These are phyloP conservation scores for Periconia sp. DNA, from an alignment of 2,329 filamentous ascomycete species.

Conservation along the genomic window DNA sequence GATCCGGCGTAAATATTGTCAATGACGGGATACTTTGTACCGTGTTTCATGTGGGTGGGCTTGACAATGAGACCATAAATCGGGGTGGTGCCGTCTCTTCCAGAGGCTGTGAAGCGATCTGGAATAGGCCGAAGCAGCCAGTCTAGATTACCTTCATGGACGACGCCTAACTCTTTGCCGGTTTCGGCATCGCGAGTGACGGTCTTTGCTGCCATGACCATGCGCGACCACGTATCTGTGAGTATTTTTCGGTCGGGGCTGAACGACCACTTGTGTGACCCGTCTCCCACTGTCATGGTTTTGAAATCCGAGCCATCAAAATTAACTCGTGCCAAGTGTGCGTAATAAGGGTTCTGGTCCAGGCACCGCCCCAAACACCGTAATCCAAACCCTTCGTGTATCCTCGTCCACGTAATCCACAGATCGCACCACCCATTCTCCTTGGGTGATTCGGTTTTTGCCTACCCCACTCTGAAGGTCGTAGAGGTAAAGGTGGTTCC, in stretches of 20 bases:
- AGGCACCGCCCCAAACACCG: constrained; percentile 21
- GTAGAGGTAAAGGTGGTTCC: constrained; percentile 33
- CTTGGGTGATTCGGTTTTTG: constrained; percentile 41
- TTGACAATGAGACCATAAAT: constrained; percentile 30
- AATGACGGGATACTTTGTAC: constrained; percentile 28
- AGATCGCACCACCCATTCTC: constrained; percentile 36
- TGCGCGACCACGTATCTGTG: constrained; percentile 28
- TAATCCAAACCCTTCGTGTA: constrained; percentile 23
- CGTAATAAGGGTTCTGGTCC: constrained; percentile 27
- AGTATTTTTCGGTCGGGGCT: constrained; percentile 17
- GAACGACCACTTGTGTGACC: constrained; percentile 20
- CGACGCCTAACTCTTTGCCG: constrained; percentile 16
- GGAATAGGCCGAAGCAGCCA: constrained; percentile 18
- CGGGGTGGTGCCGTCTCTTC: constrained; percentile 24
- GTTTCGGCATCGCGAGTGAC: constrained; percentile 23
- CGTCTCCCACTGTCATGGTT: constrained; percentile 26
- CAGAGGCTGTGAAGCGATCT: constrained; percentile 25
- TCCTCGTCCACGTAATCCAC: constrained; percentile 26
- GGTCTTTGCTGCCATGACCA: constrained; percentile 23
- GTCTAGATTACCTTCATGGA: constrained; percentile 19
- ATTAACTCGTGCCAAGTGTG: constrained; percentile 27
- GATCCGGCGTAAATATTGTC: constrained; percentile 32
- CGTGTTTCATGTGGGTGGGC: constrained; percentile 22
- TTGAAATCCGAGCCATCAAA: constrained; percentile 29
- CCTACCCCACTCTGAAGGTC: constrained; percentile 37